phyloP scores from a whole-genome alignment of 2,329 filamentous ascomycete genomes.

The Colletotrichum filicis region DNA sequence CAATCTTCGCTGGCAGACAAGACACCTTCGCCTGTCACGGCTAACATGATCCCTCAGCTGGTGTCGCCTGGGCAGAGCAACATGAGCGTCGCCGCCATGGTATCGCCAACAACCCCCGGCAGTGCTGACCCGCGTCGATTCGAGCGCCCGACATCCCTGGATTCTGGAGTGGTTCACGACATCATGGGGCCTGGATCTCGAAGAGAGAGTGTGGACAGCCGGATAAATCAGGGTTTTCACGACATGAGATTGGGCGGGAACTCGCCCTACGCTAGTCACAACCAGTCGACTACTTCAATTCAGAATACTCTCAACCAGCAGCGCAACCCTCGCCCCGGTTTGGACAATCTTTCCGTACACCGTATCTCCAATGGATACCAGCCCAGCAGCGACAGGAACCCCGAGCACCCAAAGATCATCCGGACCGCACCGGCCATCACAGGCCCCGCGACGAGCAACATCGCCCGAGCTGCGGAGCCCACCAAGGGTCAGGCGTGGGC shows the following conservation, averaged over 20 bases:
- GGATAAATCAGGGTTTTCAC: conserved; percentile 77
- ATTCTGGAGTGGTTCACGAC: conserved; percentile 46
- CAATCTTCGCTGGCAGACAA: conserved; percentile 66
- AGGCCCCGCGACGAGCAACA: conserved; percentile 72
- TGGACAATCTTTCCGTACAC: conserved; percentile 65
- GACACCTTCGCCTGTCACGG: conserved; percentile 69
- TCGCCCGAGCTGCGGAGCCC: conserved; percentile 78
- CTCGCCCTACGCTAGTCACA: conserved; percentile 81
- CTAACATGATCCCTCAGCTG: conserved; percentile 62
- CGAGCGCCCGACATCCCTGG: conserved; percentile 52
- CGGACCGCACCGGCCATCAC: conserved; percentile 82
- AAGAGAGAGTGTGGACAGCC: conserved; percentile 83
- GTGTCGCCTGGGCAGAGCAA: conserved; percentile 66
- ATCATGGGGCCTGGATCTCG: conserved; percentile 64
- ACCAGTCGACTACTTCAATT: conserved; percentile 80
- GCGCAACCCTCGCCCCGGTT: conserved; percentile 64
- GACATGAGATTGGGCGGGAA: conserved; percentile 75
- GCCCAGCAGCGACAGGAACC: conserved; percentile 67
- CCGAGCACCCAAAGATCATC: conserved; percentile 63
- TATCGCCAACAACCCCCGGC: conserved; percentile 67
- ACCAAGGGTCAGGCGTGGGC: conserved; percentile 88
- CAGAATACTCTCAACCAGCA: conserved; percentile 77
- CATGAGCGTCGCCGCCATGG: conserved; percentile 75
- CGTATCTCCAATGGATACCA: conserved; percentile 74
- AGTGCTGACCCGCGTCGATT: conserved; percentile 56